Conservation (phyloP, 2,329 filamentous ascomycete genomes). For the Domatiomyces globalis region DNA sequence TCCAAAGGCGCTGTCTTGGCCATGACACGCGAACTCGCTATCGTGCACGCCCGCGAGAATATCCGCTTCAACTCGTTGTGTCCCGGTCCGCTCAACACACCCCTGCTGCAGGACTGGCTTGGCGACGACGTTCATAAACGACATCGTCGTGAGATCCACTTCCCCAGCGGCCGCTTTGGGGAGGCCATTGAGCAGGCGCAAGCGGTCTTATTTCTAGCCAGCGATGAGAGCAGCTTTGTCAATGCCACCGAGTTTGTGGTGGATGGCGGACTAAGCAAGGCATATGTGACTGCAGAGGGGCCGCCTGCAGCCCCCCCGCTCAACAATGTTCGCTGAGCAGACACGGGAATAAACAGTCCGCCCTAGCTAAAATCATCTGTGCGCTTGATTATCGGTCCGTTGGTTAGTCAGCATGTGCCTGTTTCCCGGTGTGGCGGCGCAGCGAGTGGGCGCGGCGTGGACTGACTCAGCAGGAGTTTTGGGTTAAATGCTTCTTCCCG, state of each 20-base stretch:
- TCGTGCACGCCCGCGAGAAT: conserved; percentile 75
- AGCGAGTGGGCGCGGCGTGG: no score
- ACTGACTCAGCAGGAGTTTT: no score
- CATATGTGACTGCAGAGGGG: conserved; percentile 57
- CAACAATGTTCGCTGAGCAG: conserved; percentile 22
- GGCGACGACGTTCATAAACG: conserved; percentile 76
- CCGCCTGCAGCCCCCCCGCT: conserved; percentile 39
- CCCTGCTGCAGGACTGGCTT: conserved; percentile 82
- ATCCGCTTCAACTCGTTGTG: conserved; percentile 83
- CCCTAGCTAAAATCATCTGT: background rate
- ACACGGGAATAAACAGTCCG: background rate
- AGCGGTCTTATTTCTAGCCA: conserved; percentile 73
- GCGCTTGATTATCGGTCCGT: no score
- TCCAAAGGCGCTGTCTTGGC: conserved; percentile 87
- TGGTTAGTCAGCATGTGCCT: no score
- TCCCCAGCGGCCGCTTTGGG: conserved; percentile 75
- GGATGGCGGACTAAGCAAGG: conserved; percentile 89
- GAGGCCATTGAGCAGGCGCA: conserved; percentile 91
- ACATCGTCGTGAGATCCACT: conserved; percentile 70
- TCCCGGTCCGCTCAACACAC: conserved; percentile 83
- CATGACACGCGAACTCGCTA: conserved; percentile 76
- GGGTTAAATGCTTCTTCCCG: no score
- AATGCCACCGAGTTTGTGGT: conserved; percentile 88
- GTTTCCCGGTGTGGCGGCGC: no score
- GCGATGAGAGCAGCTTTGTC: conserved; percentile 78